These are phyloP conservation scores for Xylariaceae sp. DNA, from an alignment of 2,329 filamentous ascomycete species.

Conservation along the genomic window DNA sequence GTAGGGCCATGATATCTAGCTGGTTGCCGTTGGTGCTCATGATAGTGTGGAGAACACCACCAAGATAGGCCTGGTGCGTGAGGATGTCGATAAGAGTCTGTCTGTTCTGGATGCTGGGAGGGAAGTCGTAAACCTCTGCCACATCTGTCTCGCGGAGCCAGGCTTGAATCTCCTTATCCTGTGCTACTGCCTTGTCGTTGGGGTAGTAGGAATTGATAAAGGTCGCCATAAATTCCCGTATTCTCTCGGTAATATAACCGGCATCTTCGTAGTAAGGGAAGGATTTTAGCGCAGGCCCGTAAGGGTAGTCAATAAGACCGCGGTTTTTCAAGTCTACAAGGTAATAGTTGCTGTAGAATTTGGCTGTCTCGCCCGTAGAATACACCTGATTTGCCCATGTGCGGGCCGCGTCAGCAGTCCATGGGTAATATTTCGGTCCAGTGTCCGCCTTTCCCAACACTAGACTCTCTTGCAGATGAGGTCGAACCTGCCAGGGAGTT, in stretches of 20 bases:
- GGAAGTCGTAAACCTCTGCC: conserved; percentile 50
- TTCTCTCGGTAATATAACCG: conserved; percentile 43
- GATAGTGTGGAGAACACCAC: conserved; percentile 47
- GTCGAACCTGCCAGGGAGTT: conserved; percentile 40
- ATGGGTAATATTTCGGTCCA: conserved; percentile 41
- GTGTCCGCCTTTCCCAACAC: conserved; percentile 43
- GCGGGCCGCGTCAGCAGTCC: conserved; percentile 37
- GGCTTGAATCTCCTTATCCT: conserved; percentile 50
- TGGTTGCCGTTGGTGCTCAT: conserved; percentile 50
- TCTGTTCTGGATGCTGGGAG: conserved; percentile 33
- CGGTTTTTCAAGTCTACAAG: conserved; percentile 33
- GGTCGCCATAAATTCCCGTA: conserved; percentile 45
- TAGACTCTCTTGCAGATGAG: conserved; percentile 35
- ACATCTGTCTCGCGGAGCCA: conserved; percentile 50
- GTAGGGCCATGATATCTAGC: conserved; percentile 44
- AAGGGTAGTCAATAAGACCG: conserved; percentile 47
- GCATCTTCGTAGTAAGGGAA: conserved; percentile 55
- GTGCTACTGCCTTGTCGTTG: conserved; percentile 38
- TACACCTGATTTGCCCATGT: conserved; percentile 34
- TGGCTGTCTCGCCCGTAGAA: conserved; percentile 19
- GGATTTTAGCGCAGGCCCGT: conserved; percentile 45
- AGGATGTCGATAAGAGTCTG: conserved; percentile 48
- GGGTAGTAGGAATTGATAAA: conserved; percentile 54
- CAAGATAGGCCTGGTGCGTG: conserved; percentile 47
- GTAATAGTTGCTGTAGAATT: conserved; percentile 26